These are phyloP conservation scores for Thymus quinquecostatus DNA, from an alignment of 257 asterid genomes.

Conservation along the genomic window DNA sequence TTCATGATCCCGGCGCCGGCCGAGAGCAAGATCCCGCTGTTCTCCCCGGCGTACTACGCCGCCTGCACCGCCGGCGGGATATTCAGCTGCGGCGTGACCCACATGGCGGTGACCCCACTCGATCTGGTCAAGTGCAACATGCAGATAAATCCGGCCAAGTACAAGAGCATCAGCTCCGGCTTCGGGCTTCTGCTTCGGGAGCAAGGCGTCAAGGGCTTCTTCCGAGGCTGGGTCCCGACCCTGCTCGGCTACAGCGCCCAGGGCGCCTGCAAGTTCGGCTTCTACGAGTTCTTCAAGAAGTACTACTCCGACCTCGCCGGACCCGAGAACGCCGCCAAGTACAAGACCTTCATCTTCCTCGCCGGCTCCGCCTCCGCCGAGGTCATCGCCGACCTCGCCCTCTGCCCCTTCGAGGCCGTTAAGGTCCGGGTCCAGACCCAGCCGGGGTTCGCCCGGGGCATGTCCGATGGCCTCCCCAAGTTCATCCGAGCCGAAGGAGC, in stretches of 20 bases:
- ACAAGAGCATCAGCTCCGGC: slow-evolving; percentile 75
- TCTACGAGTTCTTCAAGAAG: slow-evolving; percentile 87
- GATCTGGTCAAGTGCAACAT: slow-evolving; percentile 91
- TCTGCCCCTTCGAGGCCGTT: slow-evolving; percentile 89
- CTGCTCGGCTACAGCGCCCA: slow-evolving; percentile 83
- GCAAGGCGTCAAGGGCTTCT: slow-evolving; percentile 77
- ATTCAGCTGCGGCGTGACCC: slow-evolving; percentile 77
- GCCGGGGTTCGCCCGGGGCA: slow-evolving; percentile 82
- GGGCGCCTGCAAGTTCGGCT: slow-evolving; percentile 89
- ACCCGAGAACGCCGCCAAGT: slow-evolving; percentile 72
- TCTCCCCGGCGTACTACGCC: slow-evolving; percentile 64
- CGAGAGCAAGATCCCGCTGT: slow-evolving; percentile 63
- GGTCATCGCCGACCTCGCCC: slow-evolving; percentile 80
- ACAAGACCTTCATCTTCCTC: slow-evolving; percentile 76
- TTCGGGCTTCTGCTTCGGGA: slow-evolving; percentile 72
- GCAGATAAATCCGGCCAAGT: slow-evolving; percentile 88
- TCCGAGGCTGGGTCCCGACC: slow-evolving; percentile 92
- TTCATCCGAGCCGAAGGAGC: slow-evolving; percentile 71
- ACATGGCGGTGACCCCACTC: slow-evolving; percentile 82
- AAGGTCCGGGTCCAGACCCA: slow-evolving; percentile 91
- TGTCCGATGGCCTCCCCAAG: slow-evolving; percentile 85
- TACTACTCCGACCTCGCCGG: slow-evolving; percentile 85
- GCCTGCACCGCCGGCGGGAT: slow-evolving; percentile 76
- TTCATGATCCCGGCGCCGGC: slow-evolving; percentile 62
- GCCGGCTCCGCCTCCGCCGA: slow-evolving; percentile 97